Conservation (phyloP, 108 stramenopile species). For the Licmophora abbreviata region DNA sequence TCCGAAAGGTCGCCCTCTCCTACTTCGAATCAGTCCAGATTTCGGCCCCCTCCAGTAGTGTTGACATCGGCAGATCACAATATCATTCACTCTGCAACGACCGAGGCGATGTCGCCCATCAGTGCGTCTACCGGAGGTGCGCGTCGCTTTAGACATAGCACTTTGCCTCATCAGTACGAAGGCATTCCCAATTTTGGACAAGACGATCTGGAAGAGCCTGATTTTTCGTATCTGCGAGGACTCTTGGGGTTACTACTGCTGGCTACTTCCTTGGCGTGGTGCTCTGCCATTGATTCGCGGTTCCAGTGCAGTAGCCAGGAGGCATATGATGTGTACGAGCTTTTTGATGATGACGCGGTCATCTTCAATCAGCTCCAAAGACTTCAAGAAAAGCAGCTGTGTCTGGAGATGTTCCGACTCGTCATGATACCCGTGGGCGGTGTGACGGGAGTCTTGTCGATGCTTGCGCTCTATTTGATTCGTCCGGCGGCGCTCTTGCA, state of each 20-base stretch:
- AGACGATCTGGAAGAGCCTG: background rate
- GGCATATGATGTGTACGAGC: constrained; percentile 15
- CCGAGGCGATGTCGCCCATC: background rate
- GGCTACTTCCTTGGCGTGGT: constrained; percentile 20
- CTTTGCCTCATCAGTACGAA: background rate
- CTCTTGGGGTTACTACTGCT: constrained; percentile 22
- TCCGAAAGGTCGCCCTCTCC: too few relatives aligned
- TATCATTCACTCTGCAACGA: constrained; percentile 1
- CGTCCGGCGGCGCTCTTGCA: background rate
- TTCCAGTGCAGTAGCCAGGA: constrained; percentile 24
- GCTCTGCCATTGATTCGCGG: constrained; percentile 29
- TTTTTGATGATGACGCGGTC: constrained; percentile 7
- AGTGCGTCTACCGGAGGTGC: background rate
- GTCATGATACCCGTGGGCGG: constrained; percentile 20
- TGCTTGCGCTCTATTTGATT: background rate
- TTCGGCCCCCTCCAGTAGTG: background rate
- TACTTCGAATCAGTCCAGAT: background rate
- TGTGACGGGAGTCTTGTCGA: constrained; percentile 4
- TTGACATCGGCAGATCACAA: constrained; percentile 3
- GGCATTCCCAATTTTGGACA: background rate
- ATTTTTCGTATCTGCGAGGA: background rate
- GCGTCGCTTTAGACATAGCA: background rate
- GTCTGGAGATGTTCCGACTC: constrained; percentile 15
- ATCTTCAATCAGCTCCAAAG: background rate
- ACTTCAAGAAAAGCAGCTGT: constrained; percentile 1